Base-by-base conservation (phyloP, 2,329 filamentous ascomycete genomes). In the Fusarium ramigenum region DNA sequence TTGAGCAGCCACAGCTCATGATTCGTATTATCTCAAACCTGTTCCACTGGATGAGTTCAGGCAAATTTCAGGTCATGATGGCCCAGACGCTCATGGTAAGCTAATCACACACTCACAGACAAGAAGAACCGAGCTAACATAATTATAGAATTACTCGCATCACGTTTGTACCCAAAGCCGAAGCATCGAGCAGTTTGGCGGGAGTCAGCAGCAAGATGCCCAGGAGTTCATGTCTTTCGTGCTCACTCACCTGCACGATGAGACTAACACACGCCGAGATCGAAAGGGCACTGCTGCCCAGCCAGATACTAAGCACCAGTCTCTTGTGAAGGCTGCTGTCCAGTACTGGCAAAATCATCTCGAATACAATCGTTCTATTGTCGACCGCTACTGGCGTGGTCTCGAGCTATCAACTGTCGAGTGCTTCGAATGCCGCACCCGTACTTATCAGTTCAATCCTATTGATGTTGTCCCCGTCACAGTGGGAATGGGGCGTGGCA, bases 151-250 rank as follows among this genome's bases (percentile, higher is more conserved):
- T 49, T 93, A 93, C 68, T 88, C 82, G 21, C 75, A 78, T 37
- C 79, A 84, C 63, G 69, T 85, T 14, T 83, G 80, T 63, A 77
- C 80, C 62, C 70, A 82, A 62, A 76, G 75, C 47, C 63, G 67
- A 57, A 62, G 72, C 40, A 63, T 77, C 56, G 69, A 78, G 37
- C 74, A 88, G 11, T 96, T 95, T 84, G 93, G 92, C 19, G 92
- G 93, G 44, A 86, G 87, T 30, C 85, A 90, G 56, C 96, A 98
- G 79, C 96, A 98, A 82, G 96, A 99, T 78, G 93, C 95, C 4
- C 93, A 95, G 73, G 96, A 98, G 78, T 97, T 97, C 75, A 91
- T 96, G 74, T 90, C 91, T 50, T 97, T 97, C 78, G 82, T 98
- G 32, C 87, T 97, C 42, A 91, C 93, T 60, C 91, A 93, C 73